Conservation (phyloP, 1,284 basidiomycete genomes). For the Boletus sp. region DNA sequence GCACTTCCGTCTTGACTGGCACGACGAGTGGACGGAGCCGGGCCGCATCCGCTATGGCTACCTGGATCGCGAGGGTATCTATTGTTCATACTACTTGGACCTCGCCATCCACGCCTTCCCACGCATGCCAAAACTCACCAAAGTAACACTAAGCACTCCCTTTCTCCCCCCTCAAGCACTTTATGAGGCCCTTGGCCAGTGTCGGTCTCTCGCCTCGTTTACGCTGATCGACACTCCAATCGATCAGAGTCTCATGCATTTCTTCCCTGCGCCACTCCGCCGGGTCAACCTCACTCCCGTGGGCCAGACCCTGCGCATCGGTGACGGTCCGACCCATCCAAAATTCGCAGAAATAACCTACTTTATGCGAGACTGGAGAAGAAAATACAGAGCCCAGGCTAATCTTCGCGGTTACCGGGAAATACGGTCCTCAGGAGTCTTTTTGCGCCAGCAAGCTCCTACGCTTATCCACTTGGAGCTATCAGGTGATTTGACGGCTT, state of each 20-base stretch:
- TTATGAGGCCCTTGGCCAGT: slow-evolving; percentile 29
- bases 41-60: slow-evolving; percentile 30
- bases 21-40: slow-evolving; percentile 33
- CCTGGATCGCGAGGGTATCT: slow-evolving; percentile 32
- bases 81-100: slow-evolving; percentile 28
- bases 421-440: slow-evolving; percentile 31
- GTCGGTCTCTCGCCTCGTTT: slow-evolving; percentile 26
- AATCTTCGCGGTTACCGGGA: slow-evolving; percentile 29
- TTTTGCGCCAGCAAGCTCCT: slow-evolving; percentile 30
- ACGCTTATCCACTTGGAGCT: slow-evolving; percentile 28
- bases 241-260: slow-evolving; percentile 34
- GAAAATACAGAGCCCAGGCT: slow-evolving; percentile 32
- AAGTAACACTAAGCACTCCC: slow-evolving; percentile 27
- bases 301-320: slow-evolving; percentile 30
- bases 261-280: slow-evolving; percentile 24
- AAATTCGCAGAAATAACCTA: slow-evolving; percentile 34
- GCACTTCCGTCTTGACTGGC: slow-evolving; percentile 34
- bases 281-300: slow-evolving; percentile 29
- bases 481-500: slow-evolving; percentile 29
- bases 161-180: slow-evolving; percentile 30
- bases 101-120: slow-evolving; percentile 23
- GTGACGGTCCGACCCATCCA: slow-evolving; percentile 32
- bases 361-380: slow-evolving; percentile 35
- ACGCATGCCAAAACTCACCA: slow-evolving; percentile 29
- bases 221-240: slow-evolving; percentile 31